A percentile compares a stretch with the other conserved stretches of the same genome.
Conservation (phyloP, 352 stramenopile genomes). For the Pythium scleroteichum region DNA sequence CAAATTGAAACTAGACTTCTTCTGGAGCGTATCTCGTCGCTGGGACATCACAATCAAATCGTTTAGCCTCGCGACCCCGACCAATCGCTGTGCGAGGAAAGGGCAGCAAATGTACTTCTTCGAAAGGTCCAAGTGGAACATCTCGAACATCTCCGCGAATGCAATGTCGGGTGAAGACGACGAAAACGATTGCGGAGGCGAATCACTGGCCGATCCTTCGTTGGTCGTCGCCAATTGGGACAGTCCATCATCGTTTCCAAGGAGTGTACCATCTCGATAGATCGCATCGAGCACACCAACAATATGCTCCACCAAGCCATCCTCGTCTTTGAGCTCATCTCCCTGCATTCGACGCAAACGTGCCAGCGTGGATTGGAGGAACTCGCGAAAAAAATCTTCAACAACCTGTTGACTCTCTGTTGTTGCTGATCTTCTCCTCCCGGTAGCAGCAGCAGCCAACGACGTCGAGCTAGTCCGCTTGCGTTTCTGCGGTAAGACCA, state of each 20-base stretch:
- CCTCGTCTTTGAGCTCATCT: slow-evolving; percentile 81
- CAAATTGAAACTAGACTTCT: slow-evolving; percentile 59
- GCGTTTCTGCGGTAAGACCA: slow-evolving; percentile 48
- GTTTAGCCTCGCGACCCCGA: slow-evolving; percentile 70
- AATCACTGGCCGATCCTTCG: slow-evolving; percentile 13
- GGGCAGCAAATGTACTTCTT: slow-evolving; percentile 88
- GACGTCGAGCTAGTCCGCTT: slow-evolving; percentile 23
- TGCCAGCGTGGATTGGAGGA: slow-evolving; percentile 69
- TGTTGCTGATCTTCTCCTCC: slow-evolving; percentile 40
- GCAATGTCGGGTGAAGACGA: slow-evolving; percentile 27
- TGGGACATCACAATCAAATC: slow-evolving; percentile 82
- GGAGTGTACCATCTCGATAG: slow-evolving; percentile 61
- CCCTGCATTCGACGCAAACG: slow-evolving; percentile 63
- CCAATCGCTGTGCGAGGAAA: slow-evolving; percentile 71
- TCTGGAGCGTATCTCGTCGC: slow-evolving; percentile 59
- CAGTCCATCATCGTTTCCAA: slow-evolving; percentile 35
- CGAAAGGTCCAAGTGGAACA: slow-evolving; percentile 83
- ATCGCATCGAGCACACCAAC: slow-evolving; percentile 67
- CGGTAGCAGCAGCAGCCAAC: slow-evolving; percentile 12
- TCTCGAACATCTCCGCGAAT: slow-evolving; percentile 78
- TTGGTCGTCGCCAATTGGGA: slow-evolving; percentile 6
- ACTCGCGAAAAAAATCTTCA: slow-evolving; percentile 81
- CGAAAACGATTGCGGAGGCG: slow-evolving; percentile 1
- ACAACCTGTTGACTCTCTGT: slow-evolving; percentile 38
- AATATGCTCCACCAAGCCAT: slow-evolving; percentile 76